phyloP scores from a whole-genome alignment of 352 stramenopile species.

The Blastocystis sp. region DNA sequence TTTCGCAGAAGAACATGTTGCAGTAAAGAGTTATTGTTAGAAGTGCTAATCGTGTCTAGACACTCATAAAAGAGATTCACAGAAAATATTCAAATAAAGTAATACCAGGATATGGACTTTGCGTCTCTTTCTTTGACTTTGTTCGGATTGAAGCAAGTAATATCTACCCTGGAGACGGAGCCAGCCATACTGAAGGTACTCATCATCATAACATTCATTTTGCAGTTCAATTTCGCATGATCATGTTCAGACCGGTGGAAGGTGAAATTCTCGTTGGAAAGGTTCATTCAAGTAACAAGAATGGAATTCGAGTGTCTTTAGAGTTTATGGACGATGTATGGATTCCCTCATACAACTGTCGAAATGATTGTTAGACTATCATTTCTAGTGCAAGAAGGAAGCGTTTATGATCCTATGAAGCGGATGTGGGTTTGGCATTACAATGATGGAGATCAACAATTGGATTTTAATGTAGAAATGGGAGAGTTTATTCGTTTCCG shows the following conservation, averaged over 20 bases:
- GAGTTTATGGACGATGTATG: conserved; percentile 61
- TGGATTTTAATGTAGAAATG: conserved; percentile 44
- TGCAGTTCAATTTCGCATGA: conserved; percentile 77
- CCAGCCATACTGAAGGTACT: conserved; percentile 74
- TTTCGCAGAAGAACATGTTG: conserved; percentile 33
- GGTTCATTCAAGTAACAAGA: conserved; percentile 78
- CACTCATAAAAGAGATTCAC: conserved; percentile 79
- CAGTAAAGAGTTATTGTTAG: conserved; percentile 69
- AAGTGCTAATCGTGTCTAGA: conserved; percentile 75
- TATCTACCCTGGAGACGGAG: conserved; percentile 76
- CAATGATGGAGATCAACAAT: conserved; percentile 50
- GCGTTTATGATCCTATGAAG: conserved; percentile 42
- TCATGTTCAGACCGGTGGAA: conserved; percentile 78
- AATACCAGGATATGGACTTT: conserved; percentile 76
- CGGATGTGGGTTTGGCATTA: conserved; percentile 60
- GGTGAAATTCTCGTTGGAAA: conserved; percentile 78
- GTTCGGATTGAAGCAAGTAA: conserved; percentile 73
- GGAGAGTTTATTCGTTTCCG: conserved; percentile 51
- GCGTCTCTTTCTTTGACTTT: conserved; percentile 79
- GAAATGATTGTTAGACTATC: not conserved
- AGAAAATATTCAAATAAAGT: conserved; percentile 82
- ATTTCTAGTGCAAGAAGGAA: conserved; percentile 31
- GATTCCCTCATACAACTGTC: conserved; percentile 62
- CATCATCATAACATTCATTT: not conserved
- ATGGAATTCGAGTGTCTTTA: conserved; percentile 73